Conservation (phyloP, 2,329 filamentous ascomycete species). For the Talaromyces sp. region DNA sequence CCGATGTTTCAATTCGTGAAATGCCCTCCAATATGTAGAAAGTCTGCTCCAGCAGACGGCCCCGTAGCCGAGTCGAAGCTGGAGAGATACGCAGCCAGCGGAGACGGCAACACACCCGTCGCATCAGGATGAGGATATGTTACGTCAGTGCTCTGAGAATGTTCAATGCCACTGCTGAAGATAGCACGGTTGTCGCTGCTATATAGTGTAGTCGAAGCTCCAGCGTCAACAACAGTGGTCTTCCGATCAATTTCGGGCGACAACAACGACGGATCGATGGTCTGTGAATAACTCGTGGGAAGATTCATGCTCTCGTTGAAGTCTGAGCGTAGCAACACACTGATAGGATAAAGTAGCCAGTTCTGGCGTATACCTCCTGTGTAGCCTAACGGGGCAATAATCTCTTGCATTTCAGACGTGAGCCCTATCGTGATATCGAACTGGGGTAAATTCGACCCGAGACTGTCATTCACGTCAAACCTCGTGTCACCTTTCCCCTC, state of each 20-base stretch:
- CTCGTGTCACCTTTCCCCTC: background rate
- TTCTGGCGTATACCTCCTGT: background rate
- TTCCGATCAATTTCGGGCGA: background rate
- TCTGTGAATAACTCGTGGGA: background rate
- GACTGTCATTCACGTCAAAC: background rate
- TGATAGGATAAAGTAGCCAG: background rate
- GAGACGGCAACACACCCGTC: background rate
- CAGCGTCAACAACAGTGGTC: background rate
- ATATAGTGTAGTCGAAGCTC: background rate
- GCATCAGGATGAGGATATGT: background rate
- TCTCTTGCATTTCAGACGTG: background rate
- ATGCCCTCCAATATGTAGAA: background rate
- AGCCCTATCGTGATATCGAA: slow-evolving; percentile 11
- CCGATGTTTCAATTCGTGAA: background rate
- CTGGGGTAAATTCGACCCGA: background rate
- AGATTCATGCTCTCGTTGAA: background rate
- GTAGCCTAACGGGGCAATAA: background rate
- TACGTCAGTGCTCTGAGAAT: background rate
- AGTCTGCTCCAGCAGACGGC: background rate
- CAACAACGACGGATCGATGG: background rate
- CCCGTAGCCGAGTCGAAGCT: background rate
- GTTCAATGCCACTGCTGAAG: background rate
- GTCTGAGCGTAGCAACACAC: slow-evolving; percentile 5
- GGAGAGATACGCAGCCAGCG: background rate
- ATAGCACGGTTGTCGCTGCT: background rate